Conservation (phyloP, 2,329 filamentous ascomycete species). For the Claviceps maximensis region DNA sequence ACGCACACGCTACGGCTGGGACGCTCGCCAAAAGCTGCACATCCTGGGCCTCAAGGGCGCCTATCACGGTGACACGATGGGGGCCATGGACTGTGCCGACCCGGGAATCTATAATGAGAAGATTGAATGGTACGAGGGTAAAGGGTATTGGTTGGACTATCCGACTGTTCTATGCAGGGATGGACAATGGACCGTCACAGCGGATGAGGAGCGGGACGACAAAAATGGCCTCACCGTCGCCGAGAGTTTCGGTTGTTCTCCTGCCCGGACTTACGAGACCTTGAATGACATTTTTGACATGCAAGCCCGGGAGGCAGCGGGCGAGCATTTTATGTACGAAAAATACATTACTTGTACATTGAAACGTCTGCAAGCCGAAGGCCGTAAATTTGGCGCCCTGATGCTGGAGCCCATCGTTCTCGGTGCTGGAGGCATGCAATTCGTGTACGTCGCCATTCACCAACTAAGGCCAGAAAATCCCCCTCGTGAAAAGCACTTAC, state of each 20-base stretch:
- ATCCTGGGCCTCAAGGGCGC: conserved; percentile 66
- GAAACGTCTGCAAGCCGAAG: conserved; percentile 36
- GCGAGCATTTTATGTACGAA: conserved; percentile 40
- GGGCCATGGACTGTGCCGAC: conserved; percentile 75
- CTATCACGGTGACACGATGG: conserved; percentile 81
- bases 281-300: conserved; percentile 50
- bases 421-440: conserved; percentile 72
- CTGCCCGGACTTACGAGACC: conserved; percentile 29
- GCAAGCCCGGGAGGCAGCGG: conserved; percentile 28
- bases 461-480: too few species aligned
- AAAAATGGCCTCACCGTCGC: conserved; percentile 19
- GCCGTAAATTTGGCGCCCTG: conserved; percentile 59
- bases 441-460: conserved; percentile 42
- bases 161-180: conserved; percentile 54
- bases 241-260: conserved; percentile 26
- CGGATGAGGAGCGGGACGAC: conserved; percentile 12
- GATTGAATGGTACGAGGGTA: conserved; percentile 73
- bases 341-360: conserved; percentile 44
- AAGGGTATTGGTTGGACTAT: conserved; percentile 71
- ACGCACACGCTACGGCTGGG: conserved; percentile 53
- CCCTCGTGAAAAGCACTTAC: background rate
- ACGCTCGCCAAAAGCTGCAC: conserved; percentile 41
- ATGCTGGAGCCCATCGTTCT: conserved; percentile 72
- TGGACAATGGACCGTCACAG: conserved; percentile 52
- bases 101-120: conserved; percentile 68